phyloP scores from a whole-genome alignment of 441 rosid genomes.

The Syzygium syzygioides region DNA sequence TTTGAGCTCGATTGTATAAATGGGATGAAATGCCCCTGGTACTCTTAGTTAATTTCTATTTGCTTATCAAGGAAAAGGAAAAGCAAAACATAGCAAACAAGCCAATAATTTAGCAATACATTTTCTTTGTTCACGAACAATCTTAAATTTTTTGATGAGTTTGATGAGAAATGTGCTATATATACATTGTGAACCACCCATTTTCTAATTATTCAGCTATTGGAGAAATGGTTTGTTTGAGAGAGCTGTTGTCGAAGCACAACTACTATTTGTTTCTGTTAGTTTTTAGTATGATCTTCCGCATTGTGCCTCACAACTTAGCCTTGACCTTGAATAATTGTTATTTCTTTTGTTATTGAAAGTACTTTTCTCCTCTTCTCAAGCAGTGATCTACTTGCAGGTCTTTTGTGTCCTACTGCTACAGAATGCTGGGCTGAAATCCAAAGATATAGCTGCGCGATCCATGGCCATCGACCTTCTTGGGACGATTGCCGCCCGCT shows the following conservation, averaged over 20 bases:
- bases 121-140: background rate
- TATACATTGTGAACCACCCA: background rate
- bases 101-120: background rate
- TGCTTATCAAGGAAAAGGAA: background rate
- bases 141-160: background rate
- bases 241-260: background rate
- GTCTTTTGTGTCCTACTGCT: constrained; percentile 95
- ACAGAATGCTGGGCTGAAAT: constrained; percentile 96
- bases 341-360: background rate
- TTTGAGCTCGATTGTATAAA: background rate
- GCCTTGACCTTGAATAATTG: background rate
- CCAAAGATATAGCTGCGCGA: constrained; percentile 87
- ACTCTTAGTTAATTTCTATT: background rate
- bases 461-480: constrained; percentile 95
- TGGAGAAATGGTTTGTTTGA: background rate
- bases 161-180: background rate
- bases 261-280: background rate
- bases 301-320: background rate
- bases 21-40: background rate
- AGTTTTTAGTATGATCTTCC: background rate
- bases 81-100: background rate
- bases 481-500: constrained; percentile 89
- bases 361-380: background rate
- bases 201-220: background rate
- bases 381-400: constrained; percentile 33